Evolutionary conservation across 495 filamentous ascomycete species (phyloP).

Genomic region (Xylona heveae): DNA sequence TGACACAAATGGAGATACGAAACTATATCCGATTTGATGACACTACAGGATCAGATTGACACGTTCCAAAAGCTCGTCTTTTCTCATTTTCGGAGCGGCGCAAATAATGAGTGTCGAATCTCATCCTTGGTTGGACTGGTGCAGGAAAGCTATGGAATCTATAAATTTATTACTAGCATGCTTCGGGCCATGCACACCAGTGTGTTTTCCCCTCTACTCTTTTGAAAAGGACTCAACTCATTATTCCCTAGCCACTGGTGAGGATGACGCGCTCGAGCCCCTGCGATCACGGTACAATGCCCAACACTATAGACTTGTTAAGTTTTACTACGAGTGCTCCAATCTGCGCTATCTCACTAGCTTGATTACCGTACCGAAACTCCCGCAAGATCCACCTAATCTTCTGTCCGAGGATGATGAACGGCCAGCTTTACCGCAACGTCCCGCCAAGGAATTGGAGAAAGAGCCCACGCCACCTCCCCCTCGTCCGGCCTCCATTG

Average conservation of each 20-base stretch:
- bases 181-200: constrained; percentile 89
- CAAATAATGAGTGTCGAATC: constrained; percentile 92
- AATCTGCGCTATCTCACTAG: constrained; percentile 91
- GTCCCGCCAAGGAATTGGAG: constrained; percentile 47
- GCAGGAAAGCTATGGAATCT: constrained; percentile 95
- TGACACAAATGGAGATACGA: constrained; percentile 39
- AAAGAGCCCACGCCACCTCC: constrained; percentile 43
- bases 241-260: constrained; percentile 50
- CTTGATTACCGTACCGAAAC: constrained; percentile 85
- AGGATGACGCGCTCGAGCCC: constrained; percentile 85
- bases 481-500: constrained; percentile 37
- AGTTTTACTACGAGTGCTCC: constrained; percentile 98
- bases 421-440: constrained; percentile 59
- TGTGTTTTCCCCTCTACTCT: constrained; percentile 18
- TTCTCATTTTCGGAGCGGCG: constrained; percentile 74
- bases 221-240: constrained; percentile 3
- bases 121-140: constrained; percentile 84
- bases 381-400: constrained; percentile 85
- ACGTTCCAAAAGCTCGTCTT: constrained; percentile 96
- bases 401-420: constrained; percentile 64
- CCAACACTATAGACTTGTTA: constrained; percentile 85
- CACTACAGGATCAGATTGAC: constrained; percentile 92
- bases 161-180: constrained; percentile 93
- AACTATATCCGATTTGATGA: constrained; percentile 92
- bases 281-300: constrained; percentile 75